A percentile compares a stretch with the other conserved stretches of the same genome.
Conservation (phyloP, 257 asterid genomes). For the Gentiana straminea region DNA sequence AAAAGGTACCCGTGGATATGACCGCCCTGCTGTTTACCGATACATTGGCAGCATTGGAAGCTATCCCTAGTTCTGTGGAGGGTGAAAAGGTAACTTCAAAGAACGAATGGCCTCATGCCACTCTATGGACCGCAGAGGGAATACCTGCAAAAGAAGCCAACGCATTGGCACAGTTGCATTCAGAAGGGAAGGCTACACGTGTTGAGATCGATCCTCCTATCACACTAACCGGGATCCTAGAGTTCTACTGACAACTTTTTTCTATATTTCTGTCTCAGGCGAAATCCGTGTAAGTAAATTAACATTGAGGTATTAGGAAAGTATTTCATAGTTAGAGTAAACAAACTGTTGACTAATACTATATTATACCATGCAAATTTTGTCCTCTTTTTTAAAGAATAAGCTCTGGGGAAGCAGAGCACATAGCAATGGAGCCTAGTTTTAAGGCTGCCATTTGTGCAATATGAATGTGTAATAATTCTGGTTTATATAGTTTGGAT, state of each 20-base stretch:
- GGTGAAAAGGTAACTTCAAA: conserved; percentile 67
- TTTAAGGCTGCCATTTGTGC: too few relatives aligned
- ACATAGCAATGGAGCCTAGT: too few relatives aligned
- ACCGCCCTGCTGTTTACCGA: conserved; percentile 51
- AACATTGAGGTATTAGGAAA: conserved; percentile 7
- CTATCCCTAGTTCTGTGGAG: conserved; percentile 47
- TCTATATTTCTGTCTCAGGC: neutral
- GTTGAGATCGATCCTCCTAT: conserved; percentile 64
- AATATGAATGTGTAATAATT: too few relatives aligned
- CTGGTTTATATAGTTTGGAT: too few relatives aligned
- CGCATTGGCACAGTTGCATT: conserved; percentile 43
- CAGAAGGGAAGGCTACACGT: conserved; percentile 70
- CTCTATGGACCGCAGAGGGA: conserved; percentile 74
- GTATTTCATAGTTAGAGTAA: conserved; percentile 19
- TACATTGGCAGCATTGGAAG: conserved; percentile 75
- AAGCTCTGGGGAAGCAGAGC: too few relatives aligned
- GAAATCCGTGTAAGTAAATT: conserved; percentile 6
- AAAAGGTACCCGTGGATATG: conserved; percentile 45
- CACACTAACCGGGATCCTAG: conserved; percentile 50
- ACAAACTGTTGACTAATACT: neutral
- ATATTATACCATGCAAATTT: neutral
- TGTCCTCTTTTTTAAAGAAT: too few relatives aligned
- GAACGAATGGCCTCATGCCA: conserved; percentile 85
- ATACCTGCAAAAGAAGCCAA: conserved; percentile 66
- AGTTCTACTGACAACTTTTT: conserved; percentile 34